A percentile compares a stretch with the other conserved stretches of the same genome.
Conservation (phyloP, 2,329 filamentous ascomycete genomes). For the Periconia sp. region DNA sequence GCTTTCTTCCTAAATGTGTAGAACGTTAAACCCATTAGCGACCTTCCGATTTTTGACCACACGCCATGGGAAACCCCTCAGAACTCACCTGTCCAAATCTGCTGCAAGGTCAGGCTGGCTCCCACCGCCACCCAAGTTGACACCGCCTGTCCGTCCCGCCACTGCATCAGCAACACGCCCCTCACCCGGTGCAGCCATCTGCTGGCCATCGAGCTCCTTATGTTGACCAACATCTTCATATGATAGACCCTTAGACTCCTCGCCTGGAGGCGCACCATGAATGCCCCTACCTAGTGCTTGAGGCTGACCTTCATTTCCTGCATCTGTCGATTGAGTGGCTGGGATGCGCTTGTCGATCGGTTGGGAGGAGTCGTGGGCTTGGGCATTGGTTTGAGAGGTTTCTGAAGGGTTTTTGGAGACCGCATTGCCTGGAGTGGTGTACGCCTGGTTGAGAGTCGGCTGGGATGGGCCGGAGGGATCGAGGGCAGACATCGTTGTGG, state of each 20-base stretch:
- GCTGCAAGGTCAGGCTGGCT: conserved; percentile 45
- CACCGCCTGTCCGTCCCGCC: conserved; percentile 22
- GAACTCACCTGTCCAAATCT: conserved; percentile 47
- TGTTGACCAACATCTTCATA: conserved; percentile 47
- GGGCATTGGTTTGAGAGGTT: conserved; percentile 29
- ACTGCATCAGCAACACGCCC: conserved; percentile 48
- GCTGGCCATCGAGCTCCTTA: conserved; percentile 50
- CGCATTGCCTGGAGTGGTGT: conserved; percentile 51
- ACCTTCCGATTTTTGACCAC: background rate
- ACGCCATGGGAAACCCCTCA: background rate
- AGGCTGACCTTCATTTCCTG: conserved; percentile 31
- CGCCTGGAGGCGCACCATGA: conserved; percentile 47
- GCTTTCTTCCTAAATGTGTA: conserved; percentile 48
- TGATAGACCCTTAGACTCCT: conserved; percentile 45
- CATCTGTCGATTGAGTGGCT: conserved; percentile 36
- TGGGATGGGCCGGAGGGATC: conserved; percentile 47
- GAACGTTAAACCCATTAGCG: background rate
- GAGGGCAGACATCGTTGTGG: conserved; percentile 45
- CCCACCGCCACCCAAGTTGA: conserved; percentile 36
- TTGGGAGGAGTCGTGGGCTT: conserved; percentile 36
- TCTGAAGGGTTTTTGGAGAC: conserved; percentile 47
- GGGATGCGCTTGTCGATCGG: conserved; percentile 42
- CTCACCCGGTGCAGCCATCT: conserved; percentile 53
- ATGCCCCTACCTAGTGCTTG: conserved; percentile 46
- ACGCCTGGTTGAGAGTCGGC: conserved; percentile 47